A percentile compares a stretch with the other conserved stretches of the same genome.
phyloP scores from a whole-genome alignment of 2,329 filamentous ascomycete genomes.

The Parastagonospora avenae region DNA sequence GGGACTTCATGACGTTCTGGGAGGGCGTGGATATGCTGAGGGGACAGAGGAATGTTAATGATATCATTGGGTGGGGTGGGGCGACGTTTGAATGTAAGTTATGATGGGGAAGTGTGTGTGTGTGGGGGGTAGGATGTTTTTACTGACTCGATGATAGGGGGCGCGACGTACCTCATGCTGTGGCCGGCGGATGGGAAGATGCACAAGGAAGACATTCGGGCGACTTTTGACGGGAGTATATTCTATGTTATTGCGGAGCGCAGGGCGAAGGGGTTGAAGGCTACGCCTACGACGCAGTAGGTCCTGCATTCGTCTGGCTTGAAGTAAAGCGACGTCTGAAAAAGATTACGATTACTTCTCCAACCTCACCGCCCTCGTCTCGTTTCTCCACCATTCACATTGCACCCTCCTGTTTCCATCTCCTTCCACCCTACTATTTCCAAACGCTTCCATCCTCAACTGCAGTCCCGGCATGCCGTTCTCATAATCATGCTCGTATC shows the following conservation, averaged over 20 bases:
- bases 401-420: slow-evolving; percentile 29
- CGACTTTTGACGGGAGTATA: slow-evolving; percentile 59
- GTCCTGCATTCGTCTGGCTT: no score
- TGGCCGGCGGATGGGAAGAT: slow-evolving; percentile 62
- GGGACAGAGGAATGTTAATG: slow-evolving; percentile 48
- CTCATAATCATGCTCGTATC: slow-evolving; percentile 32
- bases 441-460: slow-evolving; percentile 30
- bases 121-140: not conserved
- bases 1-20: slow-evolving; percentile 46
- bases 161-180: slow-evolving; percentile 59
- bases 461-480: slow-evolving; percentile 22
- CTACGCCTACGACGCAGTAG: not conserved
- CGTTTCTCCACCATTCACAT: slow-evolving; percentile 38
- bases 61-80: slow-evolving; percentile 55
- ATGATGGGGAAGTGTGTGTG: not conserved
- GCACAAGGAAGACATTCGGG: slow-evolving; percentile 62
- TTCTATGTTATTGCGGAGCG: slow-evolving; percentile 48
- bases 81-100: slow-evolving; percentile 50
- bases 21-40: slow-evolving; percentile 48
- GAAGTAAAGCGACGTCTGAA: no score
- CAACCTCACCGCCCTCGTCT: slow-evolving; percentile 19
- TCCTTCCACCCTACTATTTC: slow-evolving; percentile 29
- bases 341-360: slow-evolving; percentile 21
- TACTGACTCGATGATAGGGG: slow-evolving; percentile 37
- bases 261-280: slow-evolving; percentile 29